Evolutionary conservation across 2,329 filamentous ascomycete genomes (phyloP), one percentile per base, ranked within the genome.

Genomic region (Lachnellula willkommii): DNA sequence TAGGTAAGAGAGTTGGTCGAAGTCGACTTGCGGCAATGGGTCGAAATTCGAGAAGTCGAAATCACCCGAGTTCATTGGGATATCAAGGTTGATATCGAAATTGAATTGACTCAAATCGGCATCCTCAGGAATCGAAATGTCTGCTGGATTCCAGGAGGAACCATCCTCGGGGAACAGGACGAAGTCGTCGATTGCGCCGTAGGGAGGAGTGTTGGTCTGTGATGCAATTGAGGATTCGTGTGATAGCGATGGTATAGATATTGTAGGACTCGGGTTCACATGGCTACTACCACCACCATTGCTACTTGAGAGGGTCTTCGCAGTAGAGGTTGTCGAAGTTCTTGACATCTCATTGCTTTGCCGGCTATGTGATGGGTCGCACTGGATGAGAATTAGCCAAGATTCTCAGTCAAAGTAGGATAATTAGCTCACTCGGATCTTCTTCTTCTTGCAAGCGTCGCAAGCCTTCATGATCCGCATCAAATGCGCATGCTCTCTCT

Each of bases 401-500:
- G 35, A 2, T 17, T 43, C 39, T 46, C 7, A 7, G n/a, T 8
- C 17, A 20, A 43, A 8, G 51, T 7, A 47, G 28, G 28, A 32
- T 32, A 17, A 24, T 37, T 14, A 15, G 61, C 65, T 58, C 52
- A 68, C 66, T 55, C 81, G 78, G 42, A 81, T 76, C 78, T 87
- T 87, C 77, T 84, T 86, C 68, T 74, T 76, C 58, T 76, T 74
- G 73, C 83, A 87, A 58, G 75, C 73, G 45, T 84, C 79, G 67
- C 83, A 87, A n/a, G 83, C 83, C 72, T 85, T 85, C 68, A 85
- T 81, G 66, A 83, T 82, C 57, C 83, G 75, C 80, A 87, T 86
- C 47, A 85, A 71, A 62, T 85, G 82, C 5, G 83, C 83, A 65
- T 85, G 83, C 52, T 85, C 82, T 36, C 83, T 78, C 73, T 86